Conservation (phyloP, 805 yeast genomes). For the Hanseniaspora lachancei region DNA sequence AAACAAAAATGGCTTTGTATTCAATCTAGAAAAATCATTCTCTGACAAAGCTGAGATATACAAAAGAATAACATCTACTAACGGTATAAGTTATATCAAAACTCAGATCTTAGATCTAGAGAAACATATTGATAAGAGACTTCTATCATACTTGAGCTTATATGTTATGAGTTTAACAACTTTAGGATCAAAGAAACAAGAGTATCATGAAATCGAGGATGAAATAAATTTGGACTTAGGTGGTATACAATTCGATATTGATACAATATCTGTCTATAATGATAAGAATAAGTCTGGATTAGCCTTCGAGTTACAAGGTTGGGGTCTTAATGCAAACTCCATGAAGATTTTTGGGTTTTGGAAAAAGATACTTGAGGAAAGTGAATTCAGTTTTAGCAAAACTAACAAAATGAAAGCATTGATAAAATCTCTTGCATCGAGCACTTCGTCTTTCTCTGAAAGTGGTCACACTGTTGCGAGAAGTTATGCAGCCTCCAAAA, state of each 20-base stretch:
- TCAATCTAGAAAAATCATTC: slow-evolving; percentile 1
- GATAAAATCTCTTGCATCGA: slow-evolving; percentile 61
- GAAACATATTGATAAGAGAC: slow-evolving; percentile 40
- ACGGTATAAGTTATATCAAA: slow-evolving; percentile 67
- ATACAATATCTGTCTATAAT: slow-evolving; percentile 45
- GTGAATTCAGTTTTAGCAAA: slow-evolving; percentile 48
- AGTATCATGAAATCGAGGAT: slow-evolving; percentile 74
- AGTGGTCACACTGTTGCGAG: slow-evolving; percentile 79
- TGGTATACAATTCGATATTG: slow-evolving; percentile 55
- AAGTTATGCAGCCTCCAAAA: slow-evolving; percentile 47
- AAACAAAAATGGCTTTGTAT: slow-evolving; percentile 37
- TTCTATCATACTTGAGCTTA: slow-evolving; percentile 59
- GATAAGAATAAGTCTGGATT: slow-evolving; percentile 35
- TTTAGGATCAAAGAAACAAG: slow-evolving; percentile 62
- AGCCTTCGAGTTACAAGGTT: slow-evolving; percentile 49
- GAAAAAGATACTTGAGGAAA: slow-evolving; percentile 51
- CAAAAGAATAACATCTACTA: slow-evolving; percentile 52
- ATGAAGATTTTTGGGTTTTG: slow-evolving; percentile 50
- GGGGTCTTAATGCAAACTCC: slow-evolving; percentile 54
- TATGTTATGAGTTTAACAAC: slow-evolving; percentile 71
- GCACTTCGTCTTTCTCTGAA: slow-evolving; percentile 67
- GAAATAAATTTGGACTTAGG: slow-evolving; percentile 74
- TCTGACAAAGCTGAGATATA: slow-evolving; percentile 25
- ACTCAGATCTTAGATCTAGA: slow-evolving; percentile 46
- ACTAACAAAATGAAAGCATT: slow-evolving; percentile 54